Base-by-base conservation (phyloP, 345 rosid genomes). In the Isatis tinctoria region DNA sequence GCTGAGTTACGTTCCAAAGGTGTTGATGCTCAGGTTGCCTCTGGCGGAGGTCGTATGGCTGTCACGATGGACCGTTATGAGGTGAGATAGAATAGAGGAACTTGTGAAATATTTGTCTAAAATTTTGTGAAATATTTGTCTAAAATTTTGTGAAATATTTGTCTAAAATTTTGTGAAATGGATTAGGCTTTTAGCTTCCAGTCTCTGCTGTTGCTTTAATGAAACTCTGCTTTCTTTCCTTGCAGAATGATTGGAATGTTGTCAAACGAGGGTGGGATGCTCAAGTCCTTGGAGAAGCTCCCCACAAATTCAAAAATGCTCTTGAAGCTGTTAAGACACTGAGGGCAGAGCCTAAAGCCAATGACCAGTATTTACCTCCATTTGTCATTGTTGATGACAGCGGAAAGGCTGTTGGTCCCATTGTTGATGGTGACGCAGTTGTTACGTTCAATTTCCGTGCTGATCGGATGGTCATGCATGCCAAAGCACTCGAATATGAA, bases 191-290 rank as follows among this genome's bases (percentile, higher is more conserved):
- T 24, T 30, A n/a, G n/a, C 61, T 58, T 75, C 8, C 2, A 28
- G 0, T 27, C 1, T n/a, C 5, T 69, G 44, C 3, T 54, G n/a
- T 33, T 67, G 40, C n/a, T 54, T 8, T 39, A 52, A 28, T 13
- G 22, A 33, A 53, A 14, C 11, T 40, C 6, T 73, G 48, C 9
- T 33, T 57, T 33, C 3, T 5, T 43, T 7, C 14, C 40, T 20
- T 49, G 65, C 83, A 95, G 99, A 95, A 95, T 80, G 99, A 95
- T 77, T 95, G 99, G 98, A 56, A 47, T 56, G 98, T 95, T 62
- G 90, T 92, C 16, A 95, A 95, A 81, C 81, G 98, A 65, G 99
- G 99, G 49, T 95, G 99, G 99, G 97, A 95, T 80, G 99, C 99
- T 72, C 99, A 95, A 77, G 97, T 95, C 73, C 97, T 95, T 40